phyloP scores from a whole-genome alignment of 2,329 filamentous ascomycete genomes.

The Aspergillus novoparasiticus region DNA sequence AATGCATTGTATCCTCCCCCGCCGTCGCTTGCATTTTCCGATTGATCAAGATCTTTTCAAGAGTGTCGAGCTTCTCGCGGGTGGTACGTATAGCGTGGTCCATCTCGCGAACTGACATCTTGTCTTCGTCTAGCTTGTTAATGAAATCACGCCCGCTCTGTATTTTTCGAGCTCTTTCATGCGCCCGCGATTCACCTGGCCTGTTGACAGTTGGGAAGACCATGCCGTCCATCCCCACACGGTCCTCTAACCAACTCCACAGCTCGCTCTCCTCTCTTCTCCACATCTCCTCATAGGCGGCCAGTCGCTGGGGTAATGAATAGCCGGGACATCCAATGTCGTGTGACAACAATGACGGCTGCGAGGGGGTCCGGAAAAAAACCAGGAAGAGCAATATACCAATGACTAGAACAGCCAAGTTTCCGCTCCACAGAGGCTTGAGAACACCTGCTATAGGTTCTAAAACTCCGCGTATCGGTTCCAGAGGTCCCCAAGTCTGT shows the following conservation, averaged over 20 bases:
- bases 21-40: constrained; percentile 45
- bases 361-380: constrained; percentile 62
- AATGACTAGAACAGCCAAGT: constrained; percentile 75
- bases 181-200: constrained; percentile 42
- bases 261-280: constrained; percentile 80
- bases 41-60: constrained; percentile 72
- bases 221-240: constrained; percentile 69
- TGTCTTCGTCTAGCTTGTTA: constrained; percentile 62
- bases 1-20: constrained; percentile 20
- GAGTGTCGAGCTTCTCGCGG: constrained; percentile 75
- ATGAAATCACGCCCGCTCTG: constrained; percentile 52
- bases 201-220: constrained; percentile 38
- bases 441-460: constrained; percentile 71
- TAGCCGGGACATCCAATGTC: constrained; percentile 44
- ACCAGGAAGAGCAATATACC: constrained; percentile 72
- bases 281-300: constrained; percentile 94
- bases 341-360: constrained; percentile 37
- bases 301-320: constrained; percentile 65
- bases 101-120: constrained; percentile 73
- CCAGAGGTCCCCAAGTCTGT: constrained; percentile 76
- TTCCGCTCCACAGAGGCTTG: constrained; percentile 71
- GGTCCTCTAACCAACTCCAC: constrained; percentile 91
- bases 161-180: constrained; percentile 38
- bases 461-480: constrained; percentile 71
- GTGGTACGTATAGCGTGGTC: constrained; percentile 81